phyloP scores from a whole-genome alignment of 306 rosid species.

The Trifolium pratense region DNA sequence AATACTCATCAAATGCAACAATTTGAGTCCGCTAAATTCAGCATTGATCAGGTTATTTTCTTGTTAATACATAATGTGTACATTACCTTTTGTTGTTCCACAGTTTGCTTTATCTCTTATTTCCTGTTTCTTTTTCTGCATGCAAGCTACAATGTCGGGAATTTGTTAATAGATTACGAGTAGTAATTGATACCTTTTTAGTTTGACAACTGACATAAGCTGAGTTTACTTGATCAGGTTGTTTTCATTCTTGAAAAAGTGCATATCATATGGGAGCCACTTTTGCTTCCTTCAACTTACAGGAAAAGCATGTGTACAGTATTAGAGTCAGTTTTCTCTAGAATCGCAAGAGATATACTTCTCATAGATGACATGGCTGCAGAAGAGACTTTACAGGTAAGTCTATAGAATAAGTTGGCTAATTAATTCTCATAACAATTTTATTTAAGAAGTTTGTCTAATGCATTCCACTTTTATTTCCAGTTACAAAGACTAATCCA shows the following conservation, averaged over 20 bases:
- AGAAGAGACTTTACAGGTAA: conserved; percentile 91
- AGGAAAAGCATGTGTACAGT: conserved; percentile 79
- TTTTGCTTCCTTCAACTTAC: conserved; percentile 80
- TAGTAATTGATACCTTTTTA: conserved; percentile 28
- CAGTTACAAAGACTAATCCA: conserved; percentile 28
- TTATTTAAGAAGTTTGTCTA: not conserved
- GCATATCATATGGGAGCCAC: conserved; percentile 94
- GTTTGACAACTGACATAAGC: conserved; percentile 37
- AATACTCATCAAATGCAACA: conserved; percentile 81
- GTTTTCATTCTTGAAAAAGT: conserved; percentile 86
- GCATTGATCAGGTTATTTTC: conserved; percentile 84
- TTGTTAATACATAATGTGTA: conserved; percentile 26
- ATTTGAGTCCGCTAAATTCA: conserved; percentile 80
- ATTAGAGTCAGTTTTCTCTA: conserved; percentile 82
- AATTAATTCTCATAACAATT: not conserved
- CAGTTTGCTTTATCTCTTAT: conserved; percentile 26
- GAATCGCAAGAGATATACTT: conserved; percentile 76
- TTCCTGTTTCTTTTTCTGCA: not conserved
- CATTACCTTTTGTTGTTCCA: conserved; percentile 22
- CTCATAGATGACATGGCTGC: conserved; percentile 94
- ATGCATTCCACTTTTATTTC: conserved; percentile 1
- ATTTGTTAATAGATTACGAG: conserved; percentile 24
- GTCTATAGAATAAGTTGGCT: not conserved
- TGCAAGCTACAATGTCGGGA: not conserved
- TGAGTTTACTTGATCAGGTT: conserved; percentile 64